These are phyloP conservation scores for Breynia disticha DNA, from an alignment of 441 rosid genomes.

Conservation along the genomic window DNA sequence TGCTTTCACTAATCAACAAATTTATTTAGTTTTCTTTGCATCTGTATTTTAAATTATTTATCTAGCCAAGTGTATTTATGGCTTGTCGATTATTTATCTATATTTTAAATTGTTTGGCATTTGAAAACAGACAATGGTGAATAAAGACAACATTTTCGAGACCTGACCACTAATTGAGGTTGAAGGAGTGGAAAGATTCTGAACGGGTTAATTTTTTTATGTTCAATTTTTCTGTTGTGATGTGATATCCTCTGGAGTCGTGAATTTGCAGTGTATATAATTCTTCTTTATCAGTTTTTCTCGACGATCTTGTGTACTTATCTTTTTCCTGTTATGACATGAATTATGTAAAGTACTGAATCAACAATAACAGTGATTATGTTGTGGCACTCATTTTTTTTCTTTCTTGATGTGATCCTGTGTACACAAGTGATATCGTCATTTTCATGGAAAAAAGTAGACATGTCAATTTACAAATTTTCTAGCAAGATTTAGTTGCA, in stretches of 20 bases:
- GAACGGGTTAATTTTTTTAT: background rate
- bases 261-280: background rate
- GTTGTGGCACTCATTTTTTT: background rate
- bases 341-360: too few species aligned
- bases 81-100: too few species aligned
- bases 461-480: too few species aligned
- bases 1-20: too few species aligned
- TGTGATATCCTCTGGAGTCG: background rate
- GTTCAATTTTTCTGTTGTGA: background rate
- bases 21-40: too few species aligned
- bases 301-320: background rate
- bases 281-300: background rate
- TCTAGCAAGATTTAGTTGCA: too few species aligned
- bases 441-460: too few species aligned
- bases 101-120: slow-evolving; percentile 2
- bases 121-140: background rate
- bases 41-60: too few species aligned
- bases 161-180: background rate
- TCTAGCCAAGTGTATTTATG: too few species aligned
- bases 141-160: background rate
- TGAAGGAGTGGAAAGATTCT: background rate
- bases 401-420: background rate
- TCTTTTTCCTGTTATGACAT: background rate
- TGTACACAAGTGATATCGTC: too few species aligned
- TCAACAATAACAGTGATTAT: background rate